Evolutionary conservation across 768 basidiomycete genomes (phyloP), one percentile per base, ranked within the genome.

Genomic region (Fistulinella prunicolor): DNA sequence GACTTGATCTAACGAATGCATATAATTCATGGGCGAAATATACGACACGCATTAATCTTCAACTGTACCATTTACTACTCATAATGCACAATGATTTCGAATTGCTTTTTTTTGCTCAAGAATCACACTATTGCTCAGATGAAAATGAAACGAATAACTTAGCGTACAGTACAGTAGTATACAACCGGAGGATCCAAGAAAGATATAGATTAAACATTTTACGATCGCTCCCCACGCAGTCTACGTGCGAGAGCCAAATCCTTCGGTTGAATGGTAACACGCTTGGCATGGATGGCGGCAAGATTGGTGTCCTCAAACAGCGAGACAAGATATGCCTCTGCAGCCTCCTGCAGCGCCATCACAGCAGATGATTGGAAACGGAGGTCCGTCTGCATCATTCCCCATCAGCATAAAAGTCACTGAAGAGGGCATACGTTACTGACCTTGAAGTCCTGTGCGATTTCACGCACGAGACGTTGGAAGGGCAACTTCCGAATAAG

Each of bases 361-460:
- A 36, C 35, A 36, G 35, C 35, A 36, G 35, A 36, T 13, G 35
- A 36, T 36, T 36, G 35, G 17, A 36, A 36, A 3, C 35, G 35
- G 3, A 36, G 17, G 35, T 36, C 35, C 12, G 35, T 36, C 35
- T 36, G 17, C 13, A 28, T 28, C 26, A 28, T 10, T 6, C 10
- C 26, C 26, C 26, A 28, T 28, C 26, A 28, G 26, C 10, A 28
- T 28, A n/a, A n/a, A n/a, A n/a, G n/a, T n/a, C n/a, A n/a, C n/a
- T n/a, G n/a, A n/a, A n/a, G n/a, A n/a, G n/a, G n/a, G n/a, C n/a
- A 24, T 83, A 38, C 28, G 19, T 17, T 2, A 68, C 74, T 26
- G 37, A 86, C 86, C 78, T 92, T 91, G 80, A 89, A 92, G 64
- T 91, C 89, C 72, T 90, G 87, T 26, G 90, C 88, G 58, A 93